These are phyloP conservation scores for Venturia pyrina DNA, from an alignment of 2,329 filamentous ascomycete species.

Conservation along the genomic window DNA sequence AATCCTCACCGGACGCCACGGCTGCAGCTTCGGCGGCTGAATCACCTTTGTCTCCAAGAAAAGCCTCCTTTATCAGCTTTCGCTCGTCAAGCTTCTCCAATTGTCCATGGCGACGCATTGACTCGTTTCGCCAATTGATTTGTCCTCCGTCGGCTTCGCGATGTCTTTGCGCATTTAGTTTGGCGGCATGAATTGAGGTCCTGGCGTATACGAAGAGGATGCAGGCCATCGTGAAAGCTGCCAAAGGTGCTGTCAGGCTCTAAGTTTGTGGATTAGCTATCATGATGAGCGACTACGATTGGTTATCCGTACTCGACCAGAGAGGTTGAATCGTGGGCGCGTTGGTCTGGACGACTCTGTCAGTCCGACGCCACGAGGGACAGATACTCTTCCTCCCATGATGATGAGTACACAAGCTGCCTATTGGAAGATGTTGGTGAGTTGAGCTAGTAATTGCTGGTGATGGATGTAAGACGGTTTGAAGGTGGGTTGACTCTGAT, in stretches of 20 bases:
- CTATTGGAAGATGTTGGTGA: background rate
- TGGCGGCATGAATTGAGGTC: constrained; percentile 56
- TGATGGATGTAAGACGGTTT: background rate
- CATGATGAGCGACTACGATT: constrained; percentile 8
- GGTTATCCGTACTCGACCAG: constrained; percentile 6
- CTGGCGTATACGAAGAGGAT: constrained; percentile 53
- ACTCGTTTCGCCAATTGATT: constrained; percentile 46
- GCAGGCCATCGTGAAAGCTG: constrained; percentile 52
- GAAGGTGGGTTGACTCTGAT: too few species aligned
- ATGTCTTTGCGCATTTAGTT: constrained; percentile 51
- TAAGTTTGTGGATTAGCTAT: constrained; percentile 17
- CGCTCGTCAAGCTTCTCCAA: constrained; percentile 33
- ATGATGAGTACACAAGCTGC: background rate
- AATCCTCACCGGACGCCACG: background rate
- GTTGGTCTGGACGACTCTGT: constrained; percentile 10
- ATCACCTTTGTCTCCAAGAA: constrained; percentile 7
- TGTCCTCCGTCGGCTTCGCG: constrained; percentile 48
- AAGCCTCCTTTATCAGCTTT: constrained; percentile 19
- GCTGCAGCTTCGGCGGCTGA: background rate
- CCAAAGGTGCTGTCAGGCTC: constrained; percentile 50
- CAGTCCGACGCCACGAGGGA: constrained; percentile 5
- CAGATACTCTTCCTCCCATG: constrained; percentile 12
- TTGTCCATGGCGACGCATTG: constrained; percentile 41
- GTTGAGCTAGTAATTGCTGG: background rate
- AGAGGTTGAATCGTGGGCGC: constrained; percentile 6